A percentile compares a stretch with the other conserved stretches of the same genome.
Evolutionary conservation across 331 rosid species (phyloP).

Genomic region (Arachis monticola): DNA sequence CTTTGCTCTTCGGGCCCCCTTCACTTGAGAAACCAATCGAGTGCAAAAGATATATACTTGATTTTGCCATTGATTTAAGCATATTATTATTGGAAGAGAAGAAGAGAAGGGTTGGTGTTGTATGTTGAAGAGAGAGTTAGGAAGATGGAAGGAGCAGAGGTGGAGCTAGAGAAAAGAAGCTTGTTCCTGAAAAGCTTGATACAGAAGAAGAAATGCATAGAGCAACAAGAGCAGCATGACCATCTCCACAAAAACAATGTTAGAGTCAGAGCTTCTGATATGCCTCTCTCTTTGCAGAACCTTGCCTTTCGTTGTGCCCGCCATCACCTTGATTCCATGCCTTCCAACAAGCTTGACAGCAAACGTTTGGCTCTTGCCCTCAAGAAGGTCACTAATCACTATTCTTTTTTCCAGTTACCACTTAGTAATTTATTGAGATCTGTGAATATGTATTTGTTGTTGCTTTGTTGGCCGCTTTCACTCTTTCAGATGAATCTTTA

Average conservation of each 20-base stretch:
- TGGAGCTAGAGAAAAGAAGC: constrained; percentile 91
- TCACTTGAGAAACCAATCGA: constrained; percentile 35
- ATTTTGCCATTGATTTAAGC: constrained; percentile 41
- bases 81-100: constrained; percentile 11
- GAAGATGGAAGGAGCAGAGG: constrained; percentile 77
- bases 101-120: not conserved
- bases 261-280: constrained; percentile 76
- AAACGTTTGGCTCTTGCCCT: constrained; percentile 84
- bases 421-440: not conserved
- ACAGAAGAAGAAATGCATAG: constrained; percentile 80
- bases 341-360: constrained; percentile 82
- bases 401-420: not conserved
- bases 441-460: constrained; percentile 2
- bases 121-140: not conserved
- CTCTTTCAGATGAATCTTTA: constrained; percentile 19
- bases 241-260: constrained; percentile 43
- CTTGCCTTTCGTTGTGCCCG: constrained; percentile 81
- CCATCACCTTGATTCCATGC: constrained; percentile 75
- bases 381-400: constrained; percentile 62
- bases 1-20: constrained; percentile 35
- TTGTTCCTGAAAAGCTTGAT: constrained; percentile 75
- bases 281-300: constrained; percentile 75
- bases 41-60: constrained; percentile 21
- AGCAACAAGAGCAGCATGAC: constrained; percentile 65
- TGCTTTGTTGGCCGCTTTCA: constrained; percentile 23